These are phyloP conservation scores for Skeletonema costatum DNA, from an alignment of 108 stramenopile species.

Conservation along the genomic window DNA sequence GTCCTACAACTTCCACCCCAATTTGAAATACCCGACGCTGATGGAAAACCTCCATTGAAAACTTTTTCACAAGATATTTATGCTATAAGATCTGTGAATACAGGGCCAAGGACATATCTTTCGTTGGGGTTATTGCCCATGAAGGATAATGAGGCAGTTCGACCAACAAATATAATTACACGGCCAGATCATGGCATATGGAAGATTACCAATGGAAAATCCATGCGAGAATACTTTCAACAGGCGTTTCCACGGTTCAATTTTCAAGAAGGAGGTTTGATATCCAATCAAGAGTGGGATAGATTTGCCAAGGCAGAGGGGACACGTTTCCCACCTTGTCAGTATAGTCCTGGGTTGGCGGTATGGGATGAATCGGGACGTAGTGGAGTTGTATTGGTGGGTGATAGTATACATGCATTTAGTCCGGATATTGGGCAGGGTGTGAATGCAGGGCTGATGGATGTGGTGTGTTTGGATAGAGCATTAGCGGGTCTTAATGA, in stretches of 20 bases:
- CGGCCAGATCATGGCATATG: constrained; percentile 66
- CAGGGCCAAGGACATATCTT: constrained; percentile 24
- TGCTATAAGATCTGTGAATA: constrained; percentile 26
- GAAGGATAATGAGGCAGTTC: constrained; percentile 48
- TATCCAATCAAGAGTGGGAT: constrained; percentile 62
- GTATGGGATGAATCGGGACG: constrained; percentile 35
- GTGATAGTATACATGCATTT: constrained; percentile 90
- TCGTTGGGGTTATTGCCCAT: constrained; percentile 62
- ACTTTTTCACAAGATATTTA: constrained; percentile 26
- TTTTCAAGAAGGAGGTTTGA: constrained; percentile 28
- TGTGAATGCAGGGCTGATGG: constrained; percentile 84
- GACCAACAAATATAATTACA: constrained; percentile 65
- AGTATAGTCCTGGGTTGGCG: constrained; percentile 51
- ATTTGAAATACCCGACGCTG: constrained; percentile 15
- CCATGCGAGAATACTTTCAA: constrained; percentile 53
- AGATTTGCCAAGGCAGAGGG: constrained; percentile 69
- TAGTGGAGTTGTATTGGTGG: constrained; percentile 63
- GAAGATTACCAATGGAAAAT: constrained; percentile 49
- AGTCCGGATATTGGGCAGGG: constrained; percentile 92
- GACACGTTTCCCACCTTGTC: constrained; percentile 60
- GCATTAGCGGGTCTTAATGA: constrained; percentile 42
- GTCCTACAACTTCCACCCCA: constrained; percentile 64
- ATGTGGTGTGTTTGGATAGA: constrained; percentile 68
- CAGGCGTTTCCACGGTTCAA: constrained; percentile 66
- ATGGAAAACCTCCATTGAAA: constrained; percentile 8